Base-by-base conservation (phyloP, 495 filamentous ascomycete genomes). In the Aspergillus haitiensis region DNA sequence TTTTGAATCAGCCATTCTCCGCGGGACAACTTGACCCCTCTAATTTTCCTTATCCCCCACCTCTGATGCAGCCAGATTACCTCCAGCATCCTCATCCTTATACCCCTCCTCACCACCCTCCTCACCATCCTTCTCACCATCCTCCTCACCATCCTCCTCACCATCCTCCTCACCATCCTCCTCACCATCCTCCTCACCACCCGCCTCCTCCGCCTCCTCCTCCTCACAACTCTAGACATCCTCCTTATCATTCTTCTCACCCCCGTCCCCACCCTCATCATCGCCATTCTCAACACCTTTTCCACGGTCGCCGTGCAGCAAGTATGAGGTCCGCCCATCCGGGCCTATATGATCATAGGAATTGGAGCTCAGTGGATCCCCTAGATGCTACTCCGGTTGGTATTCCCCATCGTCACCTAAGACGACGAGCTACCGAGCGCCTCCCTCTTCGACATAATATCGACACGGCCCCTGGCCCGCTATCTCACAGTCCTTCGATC, bases 351-450 rank as follows among this genome's bases (percentile, higher is more conserved):
- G 21, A 27, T 27, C 21, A 63, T 33, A 62, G 60, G 39, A 55
- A 60, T 32, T 57, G 52, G 6, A 57, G 61, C 58, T 63, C 67
- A 12, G 70, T 67, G 60, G 70, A 70, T 44, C 45, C 66, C 9
- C 21, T 63, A 13, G n/a, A 39, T 42, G n/a, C 34, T 11, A 7
- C 35, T 34, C 37, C 56, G 9, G 2, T 44, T 35, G 55, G 54
- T n/a, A 37, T 45, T 39, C 59, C 37, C 21, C 33, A 39, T 35
- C 34, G 37, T 33, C 58, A 52, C 54, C 31, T 68, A 51, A 71
- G 64, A 59, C 70, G 67, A 36, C 67, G 68, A 59, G 67, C 66
- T 47, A 74, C 68, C 46, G 70, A 73, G 56, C 64, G 66, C 6
- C 57, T 64, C 44, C 54, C 70, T 31, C 59, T 67, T 55, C 67